These are phyloP conservation scores for Didymellaceae sp. DNA, from an alignment of 2,329 filamentous ascomycete species.

Conservation along the genomic window DNA sequence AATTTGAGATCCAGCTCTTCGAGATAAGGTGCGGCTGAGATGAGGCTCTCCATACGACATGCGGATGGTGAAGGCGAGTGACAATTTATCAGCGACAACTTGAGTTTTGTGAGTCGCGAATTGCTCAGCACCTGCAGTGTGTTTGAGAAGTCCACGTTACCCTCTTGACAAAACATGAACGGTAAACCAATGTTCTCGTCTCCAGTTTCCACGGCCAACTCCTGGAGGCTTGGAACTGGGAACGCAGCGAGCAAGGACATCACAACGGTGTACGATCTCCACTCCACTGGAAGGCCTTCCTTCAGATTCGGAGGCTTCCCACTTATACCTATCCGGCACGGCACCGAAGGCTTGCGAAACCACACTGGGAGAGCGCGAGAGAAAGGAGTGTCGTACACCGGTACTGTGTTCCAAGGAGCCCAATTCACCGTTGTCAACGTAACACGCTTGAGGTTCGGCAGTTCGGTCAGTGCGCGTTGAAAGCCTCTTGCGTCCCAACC, in stretches of 20 bases:
- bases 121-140: constrained; percentile 9
- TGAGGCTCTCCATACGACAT: not conserved
- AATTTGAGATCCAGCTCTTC: too few relatives aligned
- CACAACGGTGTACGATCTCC: constrained; percentile 44
- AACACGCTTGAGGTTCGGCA: constrained; percentile 48
- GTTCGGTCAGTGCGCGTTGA: constrained; percentile 41
- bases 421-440: constrained; percentile 52
- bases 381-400: constrained; percentile 53
- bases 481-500: constrained; percentile 43
- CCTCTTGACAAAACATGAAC: constrained; percentile 8
- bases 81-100: not conserved
- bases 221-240: constrained; percentile 36
- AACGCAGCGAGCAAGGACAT: constrained; percentile 34
- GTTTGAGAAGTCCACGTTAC: constrained; percentile 10
- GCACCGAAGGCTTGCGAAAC: constrained; percentile 51
- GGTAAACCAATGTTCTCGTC: constrained; percentile 13
- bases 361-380: constrained; percentile 50
- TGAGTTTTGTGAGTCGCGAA: not conserved
- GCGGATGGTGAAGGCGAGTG: not conserved
- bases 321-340: constrained; percentile 40
- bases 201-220: constrained; percentile 45
- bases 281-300: constrained; percentile 16
- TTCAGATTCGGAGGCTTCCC: too few relatives aligned
- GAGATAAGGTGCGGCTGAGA: not conserved
- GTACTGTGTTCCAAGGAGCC: constrained; percentile 42